A percentile compares a stretch with the other conserved stretches of the same genome.
Conservation (phyloP, 2,329 filamentous ascomycete species). For the Elsinoe perseae region DNA sequence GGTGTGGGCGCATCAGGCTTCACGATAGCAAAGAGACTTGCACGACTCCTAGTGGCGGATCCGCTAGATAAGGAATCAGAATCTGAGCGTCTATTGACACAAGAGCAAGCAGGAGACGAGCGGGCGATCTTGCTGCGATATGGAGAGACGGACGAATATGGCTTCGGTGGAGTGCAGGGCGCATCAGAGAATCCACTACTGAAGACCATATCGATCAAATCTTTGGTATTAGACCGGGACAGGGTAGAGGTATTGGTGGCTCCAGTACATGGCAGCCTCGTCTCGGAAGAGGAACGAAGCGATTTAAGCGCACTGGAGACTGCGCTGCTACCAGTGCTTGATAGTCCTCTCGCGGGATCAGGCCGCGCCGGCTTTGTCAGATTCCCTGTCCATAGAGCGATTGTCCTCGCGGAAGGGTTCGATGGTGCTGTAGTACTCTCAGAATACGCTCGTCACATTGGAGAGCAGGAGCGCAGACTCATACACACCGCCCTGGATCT, state of each 20-base stretch:
- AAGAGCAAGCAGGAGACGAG: constrained; percentile 18
- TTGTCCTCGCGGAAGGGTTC: constrained; percentile 67
- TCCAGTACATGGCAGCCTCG: constrained; percentile 41
- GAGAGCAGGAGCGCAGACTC: constrained; percentile 36
- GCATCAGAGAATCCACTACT: constrained; percentile 44
- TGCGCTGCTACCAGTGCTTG: constrained; percentile 65
- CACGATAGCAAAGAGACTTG: constrained; percentile 54
- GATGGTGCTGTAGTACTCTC: constrained; percentile 54
- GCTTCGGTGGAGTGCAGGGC: not conserved
- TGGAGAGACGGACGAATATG: constrained; percentile 47
- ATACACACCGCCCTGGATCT: constrained; percentile 53
- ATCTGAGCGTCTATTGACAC: constrained; percentile 39
- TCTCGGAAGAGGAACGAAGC: constrained; percentile 26
- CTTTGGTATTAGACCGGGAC: constrained; percentile 52
- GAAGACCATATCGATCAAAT: constrained; percentile 56
- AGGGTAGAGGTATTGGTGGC: constrained; percentile 58
- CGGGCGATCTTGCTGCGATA: constrained; percentile 17
- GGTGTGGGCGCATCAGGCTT: constrained; percentile 28
- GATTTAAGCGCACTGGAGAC: constrained; percentile 49
- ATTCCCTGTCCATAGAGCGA: constrained; percentile 75
- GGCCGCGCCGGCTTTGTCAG: constrained; percentile 60
- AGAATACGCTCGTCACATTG: constrained; percentile 28
- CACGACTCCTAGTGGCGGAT: constrained; percentile 52
- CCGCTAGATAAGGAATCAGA: constrained; percentile 33
- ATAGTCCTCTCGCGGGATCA: constrained; percentile 57